Percentiles rank a stretch among this genome's conserved stretches.
Evolutionary conservation across 169 alveolate genomes (phyloP).

Genomic region (Babesia bigemina): DNA sequence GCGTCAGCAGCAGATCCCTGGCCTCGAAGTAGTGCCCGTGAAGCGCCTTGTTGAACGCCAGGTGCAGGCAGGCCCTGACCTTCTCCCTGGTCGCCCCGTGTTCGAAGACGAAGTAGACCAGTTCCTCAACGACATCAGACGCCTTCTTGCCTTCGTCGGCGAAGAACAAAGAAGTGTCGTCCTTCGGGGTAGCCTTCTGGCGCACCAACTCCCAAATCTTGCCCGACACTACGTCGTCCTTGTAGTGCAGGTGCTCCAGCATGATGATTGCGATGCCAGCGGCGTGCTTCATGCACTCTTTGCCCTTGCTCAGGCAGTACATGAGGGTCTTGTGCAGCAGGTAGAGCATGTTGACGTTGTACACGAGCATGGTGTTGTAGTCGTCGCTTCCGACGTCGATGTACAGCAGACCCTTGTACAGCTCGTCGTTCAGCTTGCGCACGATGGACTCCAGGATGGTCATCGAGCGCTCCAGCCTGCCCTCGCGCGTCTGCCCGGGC

Average conservation of each 20-base stretch:
- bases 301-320: conserved; percentile 69
- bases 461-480: conserved; percentile 65
- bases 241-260: conserved; percentile 83
- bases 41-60: conserved; percentile 86
- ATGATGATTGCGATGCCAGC: conserved; percentile 75
- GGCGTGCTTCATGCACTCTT: conserved; percentile 69
- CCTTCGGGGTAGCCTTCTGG: conserved; percentile 44
- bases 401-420: conserved; percentile 81
- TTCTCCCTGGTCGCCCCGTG: conserved; percentile 82
- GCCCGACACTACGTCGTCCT: conserved; percentile 67
- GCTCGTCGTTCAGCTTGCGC: conserved; percentile 84
- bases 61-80: conserved; percentile 85
- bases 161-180: conserved; percentile 27
- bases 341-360: conserved; percentile 76
- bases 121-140: conserved; percentile 67
- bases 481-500: conserved; percentile 36
- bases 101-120: conserved; percentile 76
- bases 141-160: conserved; percentile 62
- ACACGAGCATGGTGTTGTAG: conserved; percentile 79
- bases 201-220: conserved; percentile 68
- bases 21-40: conserved; percentile 89
- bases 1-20: conserved; percentile 82
- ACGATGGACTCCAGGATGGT: conserved; percentile 81
- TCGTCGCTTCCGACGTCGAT: conserved; percentile 86
- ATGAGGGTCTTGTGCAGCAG: conserved; percentile 73